Percentiles rank a stretch among this genome's conserved stretches.
Conservation (phyloP, 768 basidiomycete species). For the Roridomyces roridus region DNA sequence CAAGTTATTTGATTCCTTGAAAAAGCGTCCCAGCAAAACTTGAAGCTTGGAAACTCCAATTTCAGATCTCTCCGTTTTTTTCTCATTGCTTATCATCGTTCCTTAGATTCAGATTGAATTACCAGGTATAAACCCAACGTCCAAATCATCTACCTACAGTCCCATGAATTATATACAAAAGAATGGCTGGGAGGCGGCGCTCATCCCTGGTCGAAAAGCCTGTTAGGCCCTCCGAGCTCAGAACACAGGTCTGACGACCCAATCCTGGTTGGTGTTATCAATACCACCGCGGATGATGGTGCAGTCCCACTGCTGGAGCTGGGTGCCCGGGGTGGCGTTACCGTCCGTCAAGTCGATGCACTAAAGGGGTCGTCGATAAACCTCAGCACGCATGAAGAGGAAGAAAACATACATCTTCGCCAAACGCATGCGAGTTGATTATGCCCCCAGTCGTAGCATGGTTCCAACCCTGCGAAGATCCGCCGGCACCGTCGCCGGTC, state of each 20-base stretch:
- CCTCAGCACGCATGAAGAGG: background rate
- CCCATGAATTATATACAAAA: too few relatives aligned
- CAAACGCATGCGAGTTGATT: background rate
- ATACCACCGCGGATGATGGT: background rate
- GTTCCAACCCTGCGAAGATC: background rate
- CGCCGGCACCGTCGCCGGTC: background rate
- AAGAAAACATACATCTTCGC: background rate
- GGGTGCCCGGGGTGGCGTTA: background rate
- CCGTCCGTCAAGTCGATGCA: conserved; percentile 6
- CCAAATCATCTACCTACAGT: too few relatives aligned
- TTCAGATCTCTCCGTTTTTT: too few relatives aligned
- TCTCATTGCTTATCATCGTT: too few relatives aligned
- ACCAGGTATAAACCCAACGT: too few relatives aligned
- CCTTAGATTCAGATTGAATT: too few relatives aligned
- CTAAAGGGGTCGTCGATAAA: background rate
- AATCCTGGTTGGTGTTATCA: conserved; percentile 11
- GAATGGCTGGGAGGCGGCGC: too few relatives aligned
- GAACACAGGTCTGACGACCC: background rate
- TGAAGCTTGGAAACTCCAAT: too few relatives aligned
- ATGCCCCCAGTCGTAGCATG: background rate
- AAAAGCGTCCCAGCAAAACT: too few relatives aligned
- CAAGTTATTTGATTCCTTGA: too few relatives aligned
- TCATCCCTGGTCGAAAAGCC: too few relatives aligned
- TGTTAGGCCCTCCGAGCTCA: too few relatives aligned
- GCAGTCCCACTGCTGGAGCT: conserved; percentile 7